A percentile compares a stretch with the other conserved stretches of the same genome.
Evolutionary conservation across 108 stramenopile genomes (phyloP).

Genomic region (Asterionellopsis glacialis): DNA sequence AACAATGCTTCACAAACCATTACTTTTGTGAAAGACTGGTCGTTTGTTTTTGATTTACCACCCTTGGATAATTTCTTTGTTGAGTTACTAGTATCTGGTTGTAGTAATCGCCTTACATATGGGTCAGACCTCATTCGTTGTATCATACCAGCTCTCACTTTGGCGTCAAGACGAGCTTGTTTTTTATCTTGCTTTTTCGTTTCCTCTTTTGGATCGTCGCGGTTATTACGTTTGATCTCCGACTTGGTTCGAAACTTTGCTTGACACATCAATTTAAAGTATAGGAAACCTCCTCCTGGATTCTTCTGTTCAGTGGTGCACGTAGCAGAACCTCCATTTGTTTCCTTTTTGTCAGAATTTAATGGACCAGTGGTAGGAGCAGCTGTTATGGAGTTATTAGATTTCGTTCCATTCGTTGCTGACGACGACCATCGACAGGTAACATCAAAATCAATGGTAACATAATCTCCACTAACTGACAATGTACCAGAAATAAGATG

Average conservation of each 20-base stretch:
- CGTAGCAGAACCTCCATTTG: neutral
- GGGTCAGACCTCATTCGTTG: conserved; percentile 41
- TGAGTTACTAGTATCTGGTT: conserved; percentile 8
- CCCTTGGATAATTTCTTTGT: no score
- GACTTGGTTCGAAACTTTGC: conserved; percentile 14
- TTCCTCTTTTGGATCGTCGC: conserved; percentile 1
- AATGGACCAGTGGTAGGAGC: neutral
- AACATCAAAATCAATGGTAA: conserved; percentile 14
- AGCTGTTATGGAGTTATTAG: no score
- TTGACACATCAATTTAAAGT: conserved; percentile 10
- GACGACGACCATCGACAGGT: conserved; percentile 13
- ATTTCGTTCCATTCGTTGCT: neutral
- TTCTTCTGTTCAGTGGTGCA: neutral
- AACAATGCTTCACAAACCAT: no score
- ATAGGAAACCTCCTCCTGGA: neutral
- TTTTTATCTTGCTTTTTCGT: conserved; percentile 5
- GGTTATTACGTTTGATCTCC: conserved; percentile 2
- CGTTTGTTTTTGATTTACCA: no score
- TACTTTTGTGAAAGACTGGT: neutral
- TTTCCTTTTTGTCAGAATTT: neutral
- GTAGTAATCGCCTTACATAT: conserved; percentile 33
- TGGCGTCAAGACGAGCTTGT: conserved; percentile 4
- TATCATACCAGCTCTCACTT: conserved; percentile 44
- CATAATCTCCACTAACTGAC: conserved; percentile 23
- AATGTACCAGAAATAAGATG: conserved; percentile 19